Evolutionary conservation across 495 filamentous ascomycete genomes (phyloP), one percentile per base, ranked within the genome.

Genomic region (Chaetomium cochliodes): DNA sequence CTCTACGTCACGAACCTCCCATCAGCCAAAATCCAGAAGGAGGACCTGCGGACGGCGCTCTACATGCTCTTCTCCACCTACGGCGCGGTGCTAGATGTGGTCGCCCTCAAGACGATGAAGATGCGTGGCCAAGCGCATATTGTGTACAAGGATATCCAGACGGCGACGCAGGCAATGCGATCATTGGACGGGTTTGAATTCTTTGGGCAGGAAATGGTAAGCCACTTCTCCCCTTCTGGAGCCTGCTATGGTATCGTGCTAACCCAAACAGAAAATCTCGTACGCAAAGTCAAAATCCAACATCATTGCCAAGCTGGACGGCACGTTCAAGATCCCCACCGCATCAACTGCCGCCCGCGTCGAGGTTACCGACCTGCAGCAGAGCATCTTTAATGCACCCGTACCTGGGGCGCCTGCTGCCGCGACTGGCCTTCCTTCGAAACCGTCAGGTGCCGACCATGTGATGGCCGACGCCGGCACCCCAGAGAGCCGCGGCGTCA

Each of bases 41-140:
- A 83, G 26, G 92, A 97, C 72, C 80, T 98, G 15, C 85, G 90
- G 50, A 87, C 89, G 11, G 86, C 87, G 15, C 86, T 99, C 9
- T 98, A 98, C 78, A 91, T 90, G 69, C 86, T 98, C 18, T 99
- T 98, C 72, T 89, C 90, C 13, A 96, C 92, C 33, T 93, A 97
- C 74, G 96, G 96, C 23, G 86, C 91, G 11, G 90, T 99, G 16
- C 85, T 99, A 55, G 94, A 98, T 72, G 87, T 99, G n/a, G 90
- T 96, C 39, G 89, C 91, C 39, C 81, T 97, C 70, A 92, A 91
- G 77, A 94, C 90, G 0, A 80, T 80, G 70, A 92, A 92, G 77
- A 93, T 96, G 89, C 90, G 96, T 42, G 94, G 94, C 2, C 94
- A 98, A 75, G 96, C 94, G 58, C 93, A 97, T 72, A 81, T 99